Percentiles rank a stretch among this genome's conserved stretches.
These are phyloP conservation scores for Monosporascus ibericus DNA, from an alignment of 2,329 filamentous ascomycete species.

Conservation along the genomic window DNA sequence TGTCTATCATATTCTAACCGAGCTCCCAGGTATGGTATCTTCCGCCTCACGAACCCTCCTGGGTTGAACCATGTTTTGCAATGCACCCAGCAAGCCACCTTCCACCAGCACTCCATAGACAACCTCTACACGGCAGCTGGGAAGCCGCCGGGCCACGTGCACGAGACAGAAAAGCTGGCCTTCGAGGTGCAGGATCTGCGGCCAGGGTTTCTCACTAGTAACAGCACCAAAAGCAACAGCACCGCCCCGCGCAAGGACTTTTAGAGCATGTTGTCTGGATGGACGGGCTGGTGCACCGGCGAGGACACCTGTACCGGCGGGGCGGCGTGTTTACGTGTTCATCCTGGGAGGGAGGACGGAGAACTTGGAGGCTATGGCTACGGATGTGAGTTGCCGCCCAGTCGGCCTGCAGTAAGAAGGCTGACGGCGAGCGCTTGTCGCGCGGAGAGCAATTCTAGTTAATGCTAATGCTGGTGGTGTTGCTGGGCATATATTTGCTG, in stretches of 20 bases:
- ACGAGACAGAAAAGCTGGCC: conserved; percentile 60
- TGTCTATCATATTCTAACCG: background rate
- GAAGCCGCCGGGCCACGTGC: conserved; percentile 61
- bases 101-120: conserved; percentile 65
- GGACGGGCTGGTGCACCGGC: conserved; percentile 11
- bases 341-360: background rate
- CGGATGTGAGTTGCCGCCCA: no score
- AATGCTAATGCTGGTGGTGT: no score
- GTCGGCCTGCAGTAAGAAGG: no score
- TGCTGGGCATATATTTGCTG: background rate
- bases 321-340: background rate
- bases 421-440: no score
- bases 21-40: conserved; percentile 70
- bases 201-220: conserved; percentile 15
- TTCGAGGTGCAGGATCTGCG: conserved; percentile 52
- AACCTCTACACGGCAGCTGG: conserved; percentile 74
- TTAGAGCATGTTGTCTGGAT: conserved; percentile 21
- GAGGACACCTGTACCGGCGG: background rate
- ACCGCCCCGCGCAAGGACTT: conserved; percentile 18
- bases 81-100: conserved; percentile 72
- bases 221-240: conserved; percentile 8
- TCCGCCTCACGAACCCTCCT: conserved; percentile 87
- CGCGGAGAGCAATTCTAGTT: no score
- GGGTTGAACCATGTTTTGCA: conserved; percentile 78
- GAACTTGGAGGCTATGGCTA: background rate